Base-by-base conservation (phyloP, 2,329 filamentous ascomycete genomes). In the Pseudogymnoascus sp. region DNA sequence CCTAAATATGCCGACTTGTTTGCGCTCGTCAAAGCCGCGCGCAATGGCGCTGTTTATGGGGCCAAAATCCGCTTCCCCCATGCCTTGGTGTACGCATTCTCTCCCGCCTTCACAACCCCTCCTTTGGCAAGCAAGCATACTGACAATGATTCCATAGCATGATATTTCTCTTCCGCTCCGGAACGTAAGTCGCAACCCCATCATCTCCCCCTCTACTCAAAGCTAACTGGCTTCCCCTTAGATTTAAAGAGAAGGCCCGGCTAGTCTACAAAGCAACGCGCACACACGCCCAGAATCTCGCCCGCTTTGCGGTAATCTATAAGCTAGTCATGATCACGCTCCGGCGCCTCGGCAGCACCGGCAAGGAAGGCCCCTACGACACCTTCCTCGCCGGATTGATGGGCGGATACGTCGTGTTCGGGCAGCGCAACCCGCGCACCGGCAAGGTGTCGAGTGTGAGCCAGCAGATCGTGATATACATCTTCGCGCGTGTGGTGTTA, bases 11-110 rank as follows among this genome's bases (percentile, higher is more conserved):
- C 95, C 71, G 91, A 95, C 71, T 75, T 92, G 63, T 84, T 99
- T 66, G 86, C 90, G 64, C 82, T 99, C 69, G 76, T 96, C 76
- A 99, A 99, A 83, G 91, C 87, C 71, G 89, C 95, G 69, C 91
- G 95, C 78, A 99, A 97, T 86, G 95, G 95, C 76, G 87, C 93
- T 68, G 91, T 99, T 67, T 99, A 99, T 78, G 95, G 95, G 66
- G 87, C 90, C 71, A 97, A 97, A 84, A 91, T 99, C 76, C 93
- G 95, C 68, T 97, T 99, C 79, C 95, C 95, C 68, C 95, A 99
- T 79, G 95, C 95, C 66, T 83, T 99, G 69, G 95, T 99, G 83
- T 87, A 80, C 67, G 79, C 70, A 38, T 28, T 57, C 21, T 60
- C 61, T 23, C 9, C 13, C 5, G 10, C 33, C 31, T 15, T 19